Percentiles rank a stretch among this genome's conserved stretches.
Conservation (phyloP, 164 flowering plant species). For the Stephania cephalantha region DNA sequence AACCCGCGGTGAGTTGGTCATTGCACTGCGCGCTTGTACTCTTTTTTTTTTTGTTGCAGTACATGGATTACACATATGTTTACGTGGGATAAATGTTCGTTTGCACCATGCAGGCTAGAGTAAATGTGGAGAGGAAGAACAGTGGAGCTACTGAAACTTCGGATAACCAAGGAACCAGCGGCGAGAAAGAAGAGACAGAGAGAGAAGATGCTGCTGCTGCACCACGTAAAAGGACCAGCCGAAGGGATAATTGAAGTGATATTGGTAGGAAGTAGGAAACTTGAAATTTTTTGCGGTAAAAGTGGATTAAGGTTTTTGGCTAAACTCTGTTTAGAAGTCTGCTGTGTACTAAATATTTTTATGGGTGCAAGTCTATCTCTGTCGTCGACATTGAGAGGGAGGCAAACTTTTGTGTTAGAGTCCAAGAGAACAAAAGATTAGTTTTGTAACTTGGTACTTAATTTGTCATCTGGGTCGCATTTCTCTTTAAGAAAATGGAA, state of each 20-base stretch:
- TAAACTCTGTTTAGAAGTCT: neutral
- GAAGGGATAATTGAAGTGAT: conserved; percentile 39
- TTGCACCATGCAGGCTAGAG: conserved; percentile 21
- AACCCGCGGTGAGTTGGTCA: conserved; percentile 36
- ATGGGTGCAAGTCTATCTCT: neutral
- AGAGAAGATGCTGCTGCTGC: conserved; percentile 38
- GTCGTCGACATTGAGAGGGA: neutral
- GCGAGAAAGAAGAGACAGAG: conserved; percentile 34
- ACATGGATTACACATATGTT: neutral
- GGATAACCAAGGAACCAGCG: conserved; percentile 26
- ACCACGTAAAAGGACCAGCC: conserved; percentile 41
- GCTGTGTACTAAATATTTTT: neutral
- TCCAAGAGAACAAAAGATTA: too few relatives aligned
- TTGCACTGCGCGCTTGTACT: neutral
- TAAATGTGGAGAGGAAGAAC: conserved; percentile 11
- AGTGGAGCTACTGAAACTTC: conserved; percentile 21
- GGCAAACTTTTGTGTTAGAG: neutral
- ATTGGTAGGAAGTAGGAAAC: neutral
- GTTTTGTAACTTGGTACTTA: too few relatives aligned
- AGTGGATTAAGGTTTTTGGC: neutral
- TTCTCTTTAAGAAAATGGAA: too few relatives aligned
- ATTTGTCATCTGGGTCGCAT: too few relatives aligned
- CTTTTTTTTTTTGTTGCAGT: neutral
- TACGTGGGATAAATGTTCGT: neutral
- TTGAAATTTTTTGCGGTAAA: conserved; percentile 7